A percentile compares a stretch with the other conserved stretches of the same genome.
phyloP scores from a whole-genome alignment of 2,329 filamentous ascomycete genomes.

The Ophiostoma pallidulum region DNA sequence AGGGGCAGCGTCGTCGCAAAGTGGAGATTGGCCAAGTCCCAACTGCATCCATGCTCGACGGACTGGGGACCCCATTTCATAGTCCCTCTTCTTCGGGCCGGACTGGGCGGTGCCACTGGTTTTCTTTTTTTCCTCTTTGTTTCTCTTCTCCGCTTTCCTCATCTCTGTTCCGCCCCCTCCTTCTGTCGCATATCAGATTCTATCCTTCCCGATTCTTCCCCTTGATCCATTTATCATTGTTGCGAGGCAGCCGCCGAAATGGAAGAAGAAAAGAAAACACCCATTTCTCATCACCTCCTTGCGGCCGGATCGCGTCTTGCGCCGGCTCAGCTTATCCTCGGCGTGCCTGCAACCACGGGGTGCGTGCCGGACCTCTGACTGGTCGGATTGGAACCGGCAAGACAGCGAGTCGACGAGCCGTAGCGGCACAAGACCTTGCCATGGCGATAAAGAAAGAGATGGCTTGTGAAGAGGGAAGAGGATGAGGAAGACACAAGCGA shows the following conservation, averaged over 20 bases:
- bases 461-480: no score
- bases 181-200: constrained; percentile 5
- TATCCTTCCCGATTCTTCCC: neutral
- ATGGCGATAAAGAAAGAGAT: no score
- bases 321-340: constrained; percentile 1
- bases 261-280: neutral
- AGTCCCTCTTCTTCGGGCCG: neutral
- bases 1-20: no score
- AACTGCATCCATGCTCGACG: no score
- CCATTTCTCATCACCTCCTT: no score
- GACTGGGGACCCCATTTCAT: no score
- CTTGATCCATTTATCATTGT: no score
- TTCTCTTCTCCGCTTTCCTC: neutral
- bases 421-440: no score
- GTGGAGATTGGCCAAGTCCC: no score
- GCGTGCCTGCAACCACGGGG: neutral
- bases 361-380: neutral
- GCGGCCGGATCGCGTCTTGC: neutral
- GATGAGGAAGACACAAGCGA: no score
- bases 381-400: no score
- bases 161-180: neutral
- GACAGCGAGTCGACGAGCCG: no score
- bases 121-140: neutral
- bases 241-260: neutral
- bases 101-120: constrained; percentile 1